Evolutionary conservation across 768 basidiomycete genomes (phyloP).

Genomic region (Naganishia kalamii): DNA sequence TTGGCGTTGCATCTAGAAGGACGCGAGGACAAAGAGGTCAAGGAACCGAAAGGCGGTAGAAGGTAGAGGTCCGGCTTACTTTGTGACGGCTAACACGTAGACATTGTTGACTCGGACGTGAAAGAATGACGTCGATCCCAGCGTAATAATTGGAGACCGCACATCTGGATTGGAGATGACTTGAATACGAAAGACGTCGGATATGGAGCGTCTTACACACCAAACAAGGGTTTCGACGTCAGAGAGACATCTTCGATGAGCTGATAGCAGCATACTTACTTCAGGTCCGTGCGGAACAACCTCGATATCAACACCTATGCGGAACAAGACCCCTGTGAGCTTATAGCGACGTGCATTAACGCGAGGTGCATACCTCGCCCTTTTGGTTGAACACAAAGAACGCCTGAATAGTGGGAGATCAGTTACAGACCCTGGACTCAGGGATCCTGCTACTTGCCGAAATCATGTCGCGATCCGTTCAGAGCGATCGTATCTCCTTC

Average conservation of each 20-base stretch:
- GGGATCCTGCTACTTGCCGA: neutral
- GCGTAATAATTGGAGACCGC: constrained; percentile 90
- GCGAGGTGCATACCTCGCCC: constrained; percentile 64
- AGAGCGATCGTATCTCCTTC: too few species aligned
- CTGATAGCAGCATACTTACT: constrained; percentile 55
- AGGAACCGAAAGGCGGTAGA: constrained; percentile 1
- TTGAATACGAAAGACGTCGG: constrained; percentile 97
- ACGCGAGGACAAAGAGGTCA: neutral
- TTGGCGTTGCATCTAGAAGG: constrained; percentile 81
- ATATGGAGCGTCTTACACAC: constrained; percentile 72
- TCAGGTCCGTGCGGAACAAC: constrained; percentile 92
- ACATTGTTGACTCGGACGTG: constrained; percentile 93
- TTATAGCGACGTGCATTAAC: neutral
- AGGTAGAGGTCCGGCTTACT: constrained; percentile 53
- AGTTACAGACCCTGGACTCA: neutral
- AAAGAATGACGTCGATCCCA: constrained; percentile 98
- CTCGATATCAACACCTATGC: constrained; percentile 86
- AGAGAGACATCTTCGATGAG: neutral
- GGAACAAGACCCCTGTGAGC: neutral
- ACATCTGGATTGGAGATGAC: constrained; percentile 97
- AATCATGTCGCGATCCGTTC: neutral
- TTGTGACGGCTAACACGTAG: constrained; percentile 91
- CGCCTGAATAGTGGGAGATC: constrained; percentile 54
- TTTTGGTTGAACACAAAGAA: constrained; percentile 99
- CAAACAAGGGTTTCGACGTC: neutral